A percentile compares a stretch with the other conserved stretches of the same genome.
Evolutionary conservation across 2,329 filamentous ascomycete species (phyloP).

Genomic region (Sporothrix mexicana): DNA sequence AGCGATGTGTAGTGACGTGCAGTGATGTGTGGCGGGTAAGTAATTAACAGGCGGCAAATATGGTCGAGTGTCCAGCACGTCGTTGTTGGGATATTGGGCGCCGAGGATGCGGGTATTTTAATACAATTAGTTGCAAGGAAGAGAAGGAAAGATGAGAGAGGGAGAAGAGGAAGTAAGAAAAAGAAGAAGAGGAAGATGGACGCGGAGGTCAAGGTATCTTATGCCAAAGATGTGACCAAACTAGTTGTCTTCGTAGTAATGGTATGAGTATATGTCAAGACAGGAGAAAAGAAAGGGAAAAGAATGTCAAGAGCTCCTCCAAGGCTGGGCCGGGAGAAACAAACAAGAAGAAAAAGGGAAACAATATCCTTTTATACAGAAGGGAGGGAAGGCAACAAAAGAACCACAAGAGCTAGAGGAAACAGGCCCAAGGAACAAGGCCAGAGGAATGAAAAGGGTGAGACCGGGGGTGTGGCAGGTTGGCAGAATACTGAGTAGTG

Average conservation of each 20-base stretch:
- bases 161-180: slow-evolving; percentile 9
- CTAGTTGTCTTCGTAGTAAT: neutral
- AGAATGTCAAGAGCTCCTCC: neutral
- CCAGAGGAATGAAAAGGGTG: slow-evolving; percentile 18
- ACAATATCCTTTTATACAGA: slow-evolving; percentile 21
- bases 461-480: slow-evolving; percentile 12
- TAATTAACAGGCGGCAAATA: neutral
- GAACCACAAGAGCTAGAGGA: neutral
- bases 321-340: slow-evolving; percentile 7
- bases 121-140: neutral
- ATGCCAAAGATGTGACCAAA: neutral
- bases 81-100: neutral
- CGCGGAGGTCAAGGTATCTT: neutral
- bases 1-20: neutral
- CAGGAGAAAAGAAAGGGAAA: neutral
- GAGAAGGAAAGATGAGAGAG: neutral
- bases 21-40: neutral
- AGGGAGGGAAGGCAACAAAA: slow-evolving; percentile 5
- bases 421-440: neutral
- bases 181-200: neutral
- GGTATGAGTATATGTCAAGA: neutral
- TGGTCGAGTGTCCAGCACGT: slow-evolving; percentile 23
- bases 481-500: slow-evolving; percentile 19
- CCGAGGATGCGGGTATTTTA: neutral
- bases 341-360: slow-evolving; percentile 15